Evolutionary conservation across 2,329 filamentous ascomycete genomes (phyloP).

Genomic region (Aphanocladium album): DNA sequence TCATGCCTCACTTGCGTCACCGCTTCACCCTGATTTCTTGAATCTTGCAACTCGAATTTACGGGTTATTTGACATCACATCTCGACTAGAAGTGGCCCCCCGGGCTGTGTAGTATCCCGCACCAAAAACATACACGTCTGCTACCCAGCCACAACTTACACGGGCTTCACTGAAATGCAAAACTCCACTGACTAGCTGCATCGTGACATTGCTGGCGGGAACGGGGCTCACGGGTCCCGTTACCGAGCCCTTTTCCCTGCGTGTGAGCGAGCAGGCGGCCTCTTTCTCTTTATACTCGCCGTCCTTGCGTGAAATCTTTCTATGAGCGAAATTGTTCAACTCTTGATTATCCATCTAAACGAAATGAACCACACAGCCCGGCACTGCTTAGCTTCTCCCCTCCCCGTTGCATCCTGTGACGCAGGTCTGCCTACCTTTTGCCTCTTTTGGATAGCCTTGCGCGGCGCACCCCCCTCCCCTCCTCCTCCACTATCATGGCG

Average conservation of each 20-base stretch:
- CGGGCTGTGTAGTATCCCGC: not conserved
- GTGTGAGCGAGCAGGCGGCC: not conserved
- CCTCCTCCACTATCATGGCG: not conserved
- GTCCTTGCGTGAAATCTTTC: not conserved
- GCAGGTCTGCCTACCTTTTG: constrained; percentile 2
- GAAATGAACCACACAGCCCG: no score
- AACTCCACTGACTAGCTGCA: not conserved
- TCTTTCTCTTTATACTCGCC: not conserved
- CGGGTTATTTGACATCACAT: not conserved
- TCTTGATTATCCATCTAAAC: no score
- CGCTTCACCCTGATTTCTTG: no score
- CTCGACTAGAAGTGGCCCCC: not conserved
- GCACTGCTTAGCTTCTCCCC: not conserved
- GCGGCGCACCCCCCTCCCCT: not conserved
- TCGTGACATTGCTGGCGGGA: not conserved
- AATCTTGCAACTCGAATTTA: no score
- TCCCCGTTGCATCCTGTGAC: not conserved
- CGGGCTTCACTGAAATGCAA: not conserved
- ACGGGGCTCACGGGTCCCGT: constrained; percentile 8
- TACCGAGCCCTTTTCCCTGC: no score
- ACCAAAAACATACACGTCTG: not conserved
- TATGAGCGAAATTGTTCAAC: constrained; percentile 8
- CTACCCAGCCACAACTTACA: constrained; percentile 7
- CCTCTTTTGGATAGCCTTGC: constrained; percentile 8
- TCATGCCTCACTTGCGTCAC: no score